Conservation (phyloP, 164 flowering plant species). For the Cinnamomum chago region DNA sequence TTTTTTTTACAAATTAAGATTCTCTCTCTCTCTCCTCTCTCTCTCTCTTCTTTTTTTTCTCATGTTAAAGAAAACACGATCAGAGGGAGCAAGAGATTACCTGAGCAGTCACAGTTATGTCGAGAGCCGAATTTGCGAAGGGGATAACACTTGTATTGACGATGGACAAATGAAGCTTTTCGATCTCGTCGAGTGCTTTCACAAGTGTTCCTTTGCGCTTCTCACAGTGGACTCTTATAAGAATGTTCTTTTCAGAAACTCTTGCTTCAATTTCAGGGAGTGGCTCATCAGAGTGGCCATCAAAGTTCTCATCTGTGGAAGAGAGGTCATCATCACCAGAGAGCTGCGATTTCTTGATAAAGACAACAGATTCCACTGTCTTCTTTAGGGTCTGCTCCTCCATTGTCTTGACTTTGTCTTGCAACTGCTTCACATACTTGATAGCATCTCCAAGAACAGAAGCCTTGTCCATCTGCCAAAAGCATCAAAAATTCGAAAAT, state of each 20-base stretch:
- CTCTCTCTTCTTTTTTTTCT: too few species aligned
- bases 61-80: not conserved
- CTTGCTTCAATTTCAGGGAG: constrained; percentile 87
- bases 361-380: constrained; percentile 57
- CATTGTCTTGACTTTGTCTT: constrained; percentile 64
- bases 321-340: constrained; percentile 32
- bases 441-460: constrained; percentile 87
- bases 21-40: too few species aligned
- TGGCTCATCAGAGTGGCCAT: constrained; percentile 24
- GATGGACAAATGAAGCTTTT: constrained; percentile 57
- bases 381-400: constrained; percentile 67
- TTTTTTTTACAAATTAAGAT: too few species aligned
- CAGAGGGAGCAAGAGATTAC: constrained; percentile 24
- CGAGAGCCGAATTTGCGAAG: constrained; percentile 58
- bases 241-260: constrained; percentile 57
- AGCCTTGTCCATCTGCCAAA: constrained; percentile 82
- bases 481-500: not conserved
- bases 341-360: constrained; percentile 60
- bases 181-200: constrained; percentile 51
- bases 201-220: constrained; percentile 56
- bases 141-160: constrained; percentile 51
- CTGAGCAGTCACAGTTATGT: constrained; percentile 68
- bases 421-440: constrained; percentile 78
- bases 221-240: constrained; percentile 75
- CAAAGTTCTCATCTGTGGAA: constrained; percentile 34